Base-by-base conservation (phyloP, 495 filamentous ascomycete species). In the Tuber aestivum region DNA sequence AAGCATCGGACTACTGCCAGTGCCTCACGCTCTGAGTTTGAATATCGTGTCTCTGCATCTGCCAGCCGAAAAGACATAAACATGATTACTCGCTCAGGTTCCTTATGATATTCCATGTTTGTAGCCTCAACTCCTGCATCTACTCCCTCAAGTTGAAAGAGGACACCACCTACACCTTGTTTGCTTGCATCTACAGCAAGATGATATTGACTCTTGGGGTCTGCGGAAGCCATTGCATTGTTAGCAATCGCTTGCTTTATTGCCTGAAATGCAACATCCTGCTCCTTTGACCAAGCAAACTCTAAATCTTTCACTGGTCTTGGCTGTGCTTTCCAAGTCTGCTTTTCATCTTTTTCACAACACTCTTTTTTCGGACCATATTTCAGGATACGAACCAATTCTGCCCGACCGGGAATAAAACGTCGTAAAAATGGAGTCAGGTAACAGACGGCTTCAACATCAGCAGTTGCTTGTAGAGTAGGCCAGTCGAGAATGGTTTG, bases 1-100 rank as follows among this genome's bases (percentile, higher is more conserved):
- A 77, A n/a, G 1, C 73, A 37, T 0, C 23, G 14, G 16, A 77
- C 5, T 0, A 77, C 72, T 4, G 73, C 32, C 27, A 74, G 14
- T 4, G 38, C 71, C 38, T 75, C 56, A 2, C 42, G 2, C 12
- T 69, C 72, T 4, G 65, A 38, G 9, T 32, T 75, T 0, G 0
- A 16, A 65, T 75, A 76, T 0, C 27, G 5, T 1, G 21, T 50
- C 7, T 50, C 45, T 8, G 7, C 21, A 50, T 50, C 45, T 8
- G 45, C 45, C 4, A 50, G 20, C 45, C 7, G 23, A 8, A 50
- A 50, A 1, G 76, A 74, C n/a, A 77, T 70, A 70, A 42, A 74
- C 42, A 70, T 72, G 4, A 75, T 45, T 8, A 75, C 44, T 3
- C 69, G 6, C n/a, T 72, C 69, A 1, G n/a, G 8, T 21, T 16